Base-by-base conservation (phyloP, 441 rosid species). In the Euphorbia schlechtendalii region DNA sequence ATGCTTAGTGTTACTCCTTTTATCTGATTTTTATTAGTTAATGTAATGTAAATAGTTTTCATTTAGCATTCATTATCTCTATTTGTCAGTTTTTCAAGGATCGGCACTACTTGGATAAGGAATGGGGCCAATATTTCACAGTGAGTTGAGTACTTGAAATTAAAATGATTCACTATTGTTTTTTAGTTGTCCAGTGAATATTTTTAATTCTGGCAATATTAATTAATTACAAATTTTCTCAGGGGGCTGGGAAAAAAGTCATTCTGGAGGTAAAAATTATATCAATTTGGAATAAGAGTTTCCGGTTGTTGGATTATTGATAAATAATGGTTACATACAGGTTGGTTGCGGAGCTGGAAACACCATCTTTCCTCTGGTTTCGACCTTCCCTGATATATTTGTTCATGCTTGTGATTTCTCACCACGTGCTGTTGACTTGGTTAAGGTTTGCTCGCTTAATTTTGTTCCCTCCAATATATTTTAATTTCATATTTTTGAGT, bases 321-420 rank as follows among this genome's bases (percentile, higher is more conserved):
- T 62, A 49, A 40, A n/a, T n/a, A n/a, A n/a, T n/a, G n/a, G n/a
- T 63, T 69, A 48, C 72, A 17, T 71, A 64, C 82, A 93, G 98
- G 84, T 90, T 71, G 97, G 98, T 21, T 90, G 97, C 75, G 98
- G 97, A 69, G 95, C 91, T 78, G 97, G 96, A 73, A 93, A 93
- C 77, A 85, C 97, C 30, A 81, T 82, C 40, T 90, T 84, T 72
- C 98, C 98, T 48, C 73, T 90, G 74, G 69, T 88, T 75, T 82
- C 97, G 41, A 83, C 83, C 18, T 90, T 84, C 69, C 91, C 92
- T 30, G 78, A 88, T 76, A 77, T 83, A 76, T 93, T 85, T 63
- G 82, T 90, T 64, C 86, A 88, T 73, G 97, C 95, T 4, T 93
- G 98, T 59, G 97, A 93, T 78, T 93, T 93, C 76, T 90, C 95